Evolutionary conservation across 1,139 yeast genomes (phyloP).

Genomic region (Pichia sp.): DNA sequence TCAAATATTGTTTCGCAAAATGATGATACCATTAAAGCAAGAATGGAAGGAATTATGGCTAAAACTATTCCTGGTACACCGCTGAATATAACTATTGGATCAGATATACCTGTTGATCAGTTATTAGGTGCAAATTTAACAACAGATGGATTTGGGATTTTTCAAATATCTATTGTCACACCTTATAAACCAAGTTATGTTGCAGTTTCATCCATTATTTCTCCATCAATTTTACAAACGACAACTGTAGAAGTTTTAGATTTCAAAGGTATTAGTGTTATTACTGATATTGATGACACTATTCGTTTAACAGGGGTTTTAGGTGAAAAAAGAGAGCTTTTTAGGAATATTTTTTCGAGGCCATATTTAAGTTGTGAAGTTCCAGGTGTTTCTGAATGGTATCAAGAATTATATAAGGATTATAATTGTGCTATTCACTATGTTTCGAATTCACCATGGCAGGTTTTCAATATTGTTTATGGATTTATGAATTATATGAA

Average conservation of each 20-base stretch:
- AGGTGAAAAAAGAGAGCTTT: slow-evolving; percentile 77
- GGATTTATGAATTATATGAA: slow-evolving; percentile 50
- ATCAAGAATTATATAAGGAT: slow-evolving; percentile 33
- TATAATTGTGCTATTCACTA: slow-evolving; percentile 56
- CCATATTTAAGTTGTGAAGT: slow-evolving; percentile 62
- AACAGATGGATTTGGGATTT: slow-evolving; percentile 59
- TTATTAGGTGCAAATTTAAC: slow-evolving; percentile 28
- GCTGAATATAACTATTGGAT: slow-evolving; percentile 46
- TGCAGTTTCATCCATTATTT: slow-evolving; percentile 36
- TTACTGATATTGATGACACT: slow-evolving; percentile 94
- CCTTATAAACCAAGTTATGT: slow-evolving; percentile 51
- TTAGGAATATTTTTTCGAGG: slow-evolving; percentile 68
- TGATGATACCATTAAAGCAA: slow-evolving; percentile 43
- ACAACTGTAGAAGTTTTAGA: slow-evolving; percentile 41
- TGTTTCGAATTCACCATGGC: slow-evolving; percentile 96
- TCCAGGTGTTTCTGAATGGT: slow-evolving; percentile 73
- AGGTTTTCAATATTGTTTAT: slow-evolving; percentile 59
- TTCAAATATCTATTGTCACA: slow-evolving; percentile 43
- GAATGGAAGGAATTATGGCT: slow-evolving; percentile 58
- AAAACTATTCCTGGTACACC: slow-evolving; percentile 50
- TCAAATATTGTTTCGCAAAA: slow-evolving; percentile 2
- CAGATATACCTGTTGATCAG: slow-evolving; percentile 32
- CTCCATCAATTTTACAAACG: slow-evolving; percentile 42
- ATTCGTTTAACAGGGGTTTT: slow-evolving; percentile 84
- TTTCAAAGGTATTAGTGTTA: slow-evolving; percentile 57